These are phyloP conservation scores for Saxophila tyrrhenica DNA, from an alignment of 495 filamentous ascomycete genomes.

Conservation along the genomic window DNA sequence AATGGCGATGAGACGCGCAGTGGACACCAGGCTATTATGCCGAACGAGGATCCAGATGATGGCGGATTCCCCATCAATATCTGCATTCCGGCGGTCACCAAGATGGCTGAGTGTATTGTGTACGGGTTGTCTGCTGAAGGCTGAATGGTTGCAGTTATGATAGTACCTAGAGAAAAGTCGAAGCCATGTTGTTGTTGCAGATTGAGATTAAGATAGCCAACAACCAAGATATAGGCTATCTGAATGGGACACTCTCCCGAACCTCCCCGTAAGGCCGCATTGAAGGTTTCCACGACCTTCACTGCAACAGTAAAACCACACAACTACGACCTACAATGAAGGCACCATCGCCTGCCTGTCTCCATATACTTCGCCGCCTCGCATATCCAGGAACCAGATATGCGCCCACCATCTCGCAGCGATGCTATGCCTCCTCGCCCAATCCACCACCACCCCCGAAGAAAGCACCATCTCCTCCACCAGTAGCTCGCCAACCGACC, in stretches of 20 bases:
- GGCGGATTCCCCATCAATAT: no score
- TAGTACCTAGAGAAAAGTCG: no score
- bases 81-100: no score
- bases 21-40: no score
- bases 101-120: no score
- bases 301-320: background rate
- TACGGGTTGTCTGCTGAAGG: no score
- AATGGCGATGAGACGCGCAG: slow-evolving; percentile 44
- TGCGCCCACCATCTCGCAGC: background rate
- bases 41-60: no score
- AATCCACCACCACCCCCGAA: background rate
- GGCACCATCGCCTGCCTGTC: slow-evolving; percentile 9
- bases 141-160: no score
- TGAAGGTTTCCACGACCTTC: background rate
- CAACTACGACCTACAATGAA: slow-evolving; percentile 5
- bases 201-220: no score
- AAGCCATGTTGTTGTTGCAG: no score
- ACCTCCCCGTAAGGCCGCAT: background rate
- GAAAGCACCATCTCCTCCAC: background rate
- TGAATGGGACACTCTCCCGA: slow-evolving; percentile 28
- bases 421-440: background rate
- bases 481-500: slow-evolving; percentile 3
- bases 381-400: slow-evolving; percentile 1
- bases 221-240: no score
- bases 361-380: slow-evolving; percentile 8